Conservation (phyloP, 164 flowering plant genomes). For the Euptelea pleiosperma region DNA sequence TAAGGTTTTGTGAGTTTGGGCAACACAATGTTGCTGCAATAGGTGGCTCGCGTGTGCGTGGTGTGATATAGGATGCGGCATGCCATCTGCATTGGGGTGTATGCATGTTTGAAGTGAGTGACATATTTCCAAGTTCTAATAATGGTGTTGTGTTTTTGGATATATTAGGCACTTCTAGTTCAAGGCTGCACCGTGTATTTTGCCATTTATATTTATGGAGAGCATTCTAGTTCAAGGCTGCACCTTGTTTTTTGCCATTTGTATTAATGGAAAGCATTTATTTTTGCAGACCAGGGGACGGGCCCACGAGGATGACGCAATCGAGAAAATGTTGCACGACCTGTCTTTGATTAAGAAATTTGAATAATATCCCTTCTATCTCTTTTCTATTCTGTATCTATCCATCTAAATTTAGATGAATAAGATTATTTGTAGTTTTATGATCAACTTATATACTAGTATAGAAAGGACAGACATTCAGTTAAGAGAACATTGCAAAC, state of each 20-base stretch:
- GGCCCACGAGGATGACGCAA: slow-evolving; percentile 72
- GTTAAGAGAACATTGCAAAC: too few relatives aligned
- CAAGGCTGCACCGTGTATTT: not conserved
- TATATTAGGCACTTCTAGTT: not conserved
- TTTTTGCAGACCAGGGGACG: slow-evolving; percentile 75
- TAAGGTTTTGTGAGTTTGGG: too few relatives aligned
- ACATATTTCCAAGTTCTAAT: too few relatives aligned
- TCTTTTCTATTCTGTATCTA: not conserved
- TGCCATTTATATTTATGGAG: not conserved
- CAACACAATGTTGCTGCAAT: too few relatives aligned
- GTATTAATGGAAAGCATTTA: not conserved
- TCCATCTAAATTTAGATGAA: not conserved
- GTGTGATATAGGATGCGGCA: too few relatives aligned
- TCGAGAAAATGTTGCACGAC: slow-evolving; percentile 90
- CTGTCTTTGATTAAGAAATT: slow-evolving; percentile 85
- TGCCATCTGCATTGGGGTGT: too few relatives aligned
- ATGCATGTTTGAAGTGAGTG: too few relatives aligned
- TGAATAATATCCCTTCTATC: slow-evolving; percentile 35
- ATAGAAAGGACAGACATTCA: too few relatives aligned
- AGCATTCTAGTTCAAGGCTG: not conserved
- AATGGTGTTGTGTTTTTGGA: too few relatives aligned
- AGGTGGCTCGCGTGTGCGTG: too few relatives aligned
- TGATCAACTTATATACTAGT: too few relatives aligned
- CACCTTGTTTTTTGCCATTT: not conserved
- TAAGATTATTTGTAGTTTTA: too few relatives aligned